These are phyloP conservation scores for Phaffia tasmanica DNA, from an alignment of 768 basidiomycete species.

Conservation along the genomic window DNA sequence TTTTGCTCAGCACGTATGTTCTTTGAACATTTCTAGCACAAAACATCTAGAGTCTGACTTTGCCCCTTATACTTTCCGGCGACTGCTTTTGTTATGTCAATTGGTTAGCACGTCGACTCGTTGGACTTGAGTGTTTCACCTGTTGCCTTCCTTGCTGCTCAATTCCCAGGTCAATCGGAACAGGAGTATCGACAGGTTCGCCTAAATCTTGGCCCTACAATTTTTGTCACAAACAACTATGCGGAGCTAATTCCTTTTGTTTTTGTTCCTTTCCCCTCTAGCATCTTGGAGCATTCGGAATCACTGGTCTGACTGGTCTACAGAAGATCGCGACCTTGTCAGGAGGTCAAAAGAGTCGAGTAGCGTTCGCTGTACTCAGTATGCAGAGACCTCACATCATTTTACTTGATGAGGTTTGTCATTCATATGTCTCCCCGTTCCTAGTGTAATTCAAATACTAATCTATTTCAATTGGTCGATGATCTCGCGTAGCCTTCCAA, in stretches of 20 bases:
- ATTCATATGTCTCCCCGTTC: background rate
- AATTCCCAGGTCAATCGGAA: constrained; percentile 86
- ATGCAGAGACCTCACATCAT: constrained; percentile 83
- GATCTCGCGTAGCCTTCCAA: constrained; percentile 59
- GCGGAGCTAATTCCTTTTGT: too few relatives aligned
- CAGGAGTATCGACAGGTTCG: constrained; percentile 68
- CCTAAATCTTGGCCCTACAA: too few relatives aligned
- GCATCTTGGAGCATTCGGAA: constrained; percentile 93
- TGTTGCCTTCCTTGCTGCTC: constrained; percentile 81
- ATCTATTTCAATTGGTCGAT: background rate
- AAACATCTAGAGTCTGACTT: background rate
- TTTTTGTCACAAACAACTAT: too few relatives aligned
- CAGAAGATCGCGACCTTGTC: constrained; percentile 83
- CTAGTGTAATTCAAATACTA: constrained; percentile 1
- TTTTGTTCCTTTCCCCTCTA: too few relatives aligned
- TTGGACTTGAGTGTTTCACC: constrained; percentile 75
- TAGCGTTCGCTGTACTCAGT: constrained; percentile 40
- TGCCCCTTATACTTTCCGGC: background rate
- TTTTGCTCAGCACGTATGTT: constrained; percentile 50
- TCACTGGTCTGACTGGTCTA: constrained; percentile 79
- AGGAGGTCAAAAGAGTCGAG: constrained; percentile 27
- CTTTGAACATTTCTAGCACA: background rate
- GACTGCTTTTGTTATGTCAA: background rate
- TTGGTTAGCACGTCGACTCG: constrained; percentile 75
- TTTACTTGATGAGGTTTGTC: constrained; percentile 75